phyloP scores from a whole-genome alignment of 2,329 filamentous ascomycete species.

The Gaeumannomyces tritici region DNA sequence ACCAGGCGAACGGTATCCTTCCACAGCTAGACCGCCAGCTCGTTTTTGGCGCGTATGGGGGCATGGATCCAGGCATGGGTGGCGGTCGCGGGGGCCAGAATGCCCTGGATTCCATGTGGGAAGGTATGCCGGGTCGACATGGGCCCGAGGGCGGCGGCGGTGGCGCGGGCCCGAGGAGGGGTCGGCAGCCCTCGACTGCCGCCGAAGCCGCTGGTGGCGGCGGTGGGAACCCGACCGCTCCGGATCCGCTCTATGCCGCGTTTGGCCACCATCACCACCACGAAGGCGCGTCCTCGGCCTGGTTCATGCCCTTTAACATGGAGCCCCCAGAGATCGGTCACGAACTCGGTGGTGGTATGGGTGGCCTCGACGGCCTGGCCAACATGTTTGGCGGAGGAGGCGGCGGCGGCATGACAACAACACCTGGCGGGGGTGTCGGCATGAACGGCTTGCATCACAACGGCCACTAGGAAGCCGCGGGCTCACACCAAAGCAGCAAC shows the following conservation, averaged over 20 bases:
- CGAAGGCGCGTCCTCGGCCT: constrained; percentile 53
- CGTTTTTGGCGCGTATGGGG: constrained; percentile 63
- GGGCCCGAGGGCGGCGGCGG: constrained; percentile 6
- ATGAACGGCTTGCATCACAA: constrained; percentile 9
- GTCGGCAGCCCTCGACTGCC: neutral
- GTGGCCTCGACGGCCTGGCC: constrained; percentile 37
- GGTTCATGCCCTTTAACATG: constrained; percentile 91
- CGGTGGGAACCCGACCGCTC: neutral
- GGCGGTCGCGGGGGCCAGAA: constrained; percentile 20
- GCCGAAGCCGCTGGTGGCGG: neutral
- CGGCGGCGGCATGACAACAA: constrained; percentile 23
- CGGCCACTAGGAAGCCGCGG: neutral
- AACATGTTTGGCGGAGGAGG: constrained; percentile 33
- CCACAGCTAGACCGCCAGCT: constrained; percentile 68
- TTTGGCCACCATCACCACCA: constrained; percentile 19
- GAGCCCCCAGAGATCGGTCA: constrained; percentile 58
- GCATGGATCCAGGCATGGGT: constrained; percentile 34
- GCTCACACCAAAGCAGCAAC: neutral
- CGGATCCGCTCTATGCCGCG: constrained; percentile 10
- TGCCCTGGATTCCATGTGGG: constrained; percentile 35
- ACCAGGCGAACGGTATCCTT: constrained; percentile 39
- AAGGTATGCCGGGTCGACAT: constrained; percentile 14
- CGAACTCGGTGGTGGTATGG: constrained; percentile 30
- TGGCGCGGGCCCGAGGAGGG: neutral
- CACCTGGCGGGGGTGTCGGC: constrained; percentile 24